Evolutionary conservation across 805 yeast genomes (phyloP), one percentile per base, ranked within the genome.

Genomic region (Barnettozyma vustinii): DNA sequence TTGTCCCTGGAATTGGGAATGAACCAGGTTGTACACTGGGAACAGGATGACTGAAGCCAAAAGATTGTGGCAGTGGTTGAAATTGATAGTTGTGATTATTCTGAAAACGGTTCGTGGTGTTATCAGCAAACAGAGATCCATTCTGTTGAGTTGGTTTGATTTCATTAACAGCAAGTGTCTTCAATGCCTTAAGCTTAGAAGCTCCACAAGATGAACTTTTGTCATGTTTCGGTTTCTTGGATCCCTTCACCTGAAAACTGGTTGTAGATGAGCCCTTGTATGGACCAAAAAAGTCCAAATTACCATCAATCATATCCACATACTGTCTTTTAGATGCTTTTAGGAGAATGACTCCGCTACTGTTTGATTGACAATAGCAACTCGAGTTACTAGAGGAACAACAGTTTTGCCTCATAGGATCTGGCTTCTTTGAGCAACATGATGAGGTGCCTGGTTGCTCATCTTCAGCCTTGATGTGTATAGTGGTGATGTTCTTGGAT

Each of bases 251-350:
- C 13, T 53, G 51, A 45, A 60, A 59, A 18, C 46, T 56, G 26
- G 47, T 54, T 35, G 53, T 47, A 10, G 51, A 40, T 2, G 54
- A 48, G 1, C 54, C 58, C 16, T 46, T 56, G 23, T 56, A 60
- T 12, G 64, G 62, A 3, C 59, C 66, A 21, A 61, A 58, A 40
- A 51, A 58, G 33, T 60, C 58, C 5, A 61, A 30, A 10, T 51
- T 52, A 9, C 66, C 66, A 43, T 53, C 56, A 20, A 53, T 51
- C 21, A 61, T 57, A 42, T 61, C 61, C 10, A 61, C 65, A 40
- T 56, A 56, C 32, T 57, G 54, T 46, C 60, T 53, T 36, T 59
- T 60, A 0, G 64, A 53, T 2, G 66, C 64, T 21, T 52, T 56
- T 27, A 62, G 45, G 5, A 61, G 40, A 10, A 62, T 62, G 3